Evolutionary conservation across 305 asterid genomes (phyloP).

Genomic region (Solanum hybrid): DNA sequence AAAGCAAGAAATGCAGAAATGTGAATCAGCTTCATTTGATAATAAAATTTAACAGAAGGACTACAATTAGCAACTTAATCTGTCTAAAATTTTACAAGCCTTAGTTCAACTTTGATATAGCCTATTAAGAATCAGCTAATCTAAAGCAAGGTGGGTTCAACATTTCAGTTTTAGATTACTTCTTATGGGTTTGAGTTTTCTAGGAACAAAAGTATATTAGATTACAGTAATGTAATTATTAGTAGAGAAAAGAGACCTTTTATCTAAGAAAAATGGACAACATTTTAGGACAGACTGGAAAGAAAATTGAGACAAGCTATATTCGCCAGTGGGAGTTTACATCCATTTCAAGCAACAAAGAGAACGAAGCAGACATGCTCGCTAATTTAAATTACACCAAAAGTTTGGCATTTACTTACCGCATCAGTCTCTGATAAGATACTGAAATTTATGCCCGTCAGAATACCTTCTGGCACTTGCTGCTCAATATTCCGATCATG

Average conservation of each 20-base stretch:
- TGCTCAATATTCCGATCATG: slow-evolving; percentile 31
- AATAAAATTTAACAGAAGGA: not conserved
- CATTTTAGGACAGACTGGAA: not conserved
- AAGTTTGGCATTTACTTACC: slow-evolving; percentile 31
- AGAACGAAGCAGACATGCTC: not conserved
- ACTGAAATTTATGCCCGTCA: slow-evolving; percentile 41
- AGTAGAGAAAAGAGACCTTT: not conserved
- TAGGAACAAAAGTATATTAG: not conserved
- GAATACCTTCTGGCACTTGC: slow-evolving; percentile 41
- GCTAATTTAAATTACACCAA: not conserved
- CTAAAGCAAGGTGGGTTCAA: not conserved
- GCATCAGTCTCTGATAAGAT: slow-evolving; percentile 62
- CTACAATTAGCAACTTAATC: not conserved
- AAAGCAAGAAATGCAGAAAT: slow-evolving; percentile 6
- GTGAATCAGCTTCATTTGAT: not conserved
- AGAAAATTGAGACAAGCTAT: not conserved
- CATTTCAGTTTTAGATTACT: not conserved
- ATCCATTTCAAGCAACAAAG: slow-evolving; percentile 2
- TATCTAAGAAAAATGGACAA: not conserved
- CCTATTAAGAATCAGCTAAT: not conserved
- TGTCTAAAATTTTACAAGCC: not conserved
- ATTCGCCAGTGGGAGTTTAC: not conserved
- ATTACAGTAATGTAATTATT: not conserved
- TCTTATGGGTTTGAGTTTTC: not conserved
- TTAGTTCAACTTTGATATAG: not conserved